A percentile compares a stretch with the other conserved stretches of the same genome.
Evolutionary conservation across 768 basidiomycete genomes (phyloP).

Genomic region (Tephrocybe sp.): DNA sequence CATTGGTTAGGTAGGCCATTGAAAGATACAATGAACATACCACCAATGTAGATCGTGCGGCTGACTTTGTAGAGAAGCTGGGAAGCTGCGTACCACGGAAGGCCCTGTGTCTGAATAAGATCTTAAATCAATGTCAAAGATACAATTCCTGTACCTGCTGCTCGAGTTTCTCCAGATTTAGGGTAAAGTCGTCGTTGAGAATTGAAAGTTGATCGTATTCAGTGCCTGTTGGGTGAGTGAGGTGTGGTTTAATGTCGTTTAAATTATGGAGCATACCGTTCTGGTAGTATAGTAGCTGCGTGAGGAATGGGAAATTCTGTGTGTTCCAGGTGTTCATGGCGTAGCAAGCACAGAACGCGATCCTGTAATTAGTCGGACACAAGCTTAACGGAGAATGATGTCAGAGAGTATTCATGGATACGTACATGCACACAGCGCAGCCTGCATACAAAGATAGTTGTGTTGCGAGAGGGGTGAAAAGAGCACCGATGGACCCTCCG

Average conservation of each 20-base stretch:
- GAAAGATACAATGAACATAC: constrained; percentile 12
- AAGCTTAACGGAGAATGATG: background rate
- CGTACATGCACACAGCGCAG: constrained; percentile 52
- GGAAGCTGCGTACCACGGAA: constrained; percentile 43
- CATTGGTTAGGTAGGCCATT: background rate
- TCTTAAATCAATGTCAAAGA: no score
- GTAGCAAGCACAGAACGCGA: constrained; percentile 44
- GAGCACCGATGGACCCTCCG: constrained; percentile 43
- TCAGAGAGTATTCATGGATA: background rate
- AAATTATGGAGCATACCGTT: constrained; percentile 47
- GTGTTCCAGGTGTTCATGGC: constrained; percentile 55
- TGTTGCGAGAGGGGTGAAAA: constrained; percentile 54
- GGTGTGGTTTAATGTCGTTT: no score
- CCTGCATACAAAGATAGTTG: constrained; percentile 53
- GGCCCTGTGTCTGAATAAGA: constrained; percentile 23
- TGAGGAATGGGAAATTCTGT: constrained; percentile 60
- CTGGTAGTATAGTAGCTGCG: constrained; percentile 49
- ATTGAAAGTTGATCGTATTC: no score
- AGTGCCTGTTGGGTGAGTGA: no score
- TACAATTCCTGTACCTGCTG: constrained; percentile 20
- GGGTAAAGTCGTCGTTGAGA: no score
- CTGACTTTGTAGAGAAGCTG: constrained; percentile 39
- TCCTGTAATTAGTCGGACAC: constrained; percentile 26
- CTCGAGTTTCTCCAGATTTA: no score
- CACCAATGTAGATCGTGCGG: constrained; percentile 39